Percentiles rank a stretch among this genome's conserved stretches.
These are phyloP conservation scores for Crithidia sp. DNA, from an alignment of 208 protist genomes.

Conservation along the genomic window DNA sequence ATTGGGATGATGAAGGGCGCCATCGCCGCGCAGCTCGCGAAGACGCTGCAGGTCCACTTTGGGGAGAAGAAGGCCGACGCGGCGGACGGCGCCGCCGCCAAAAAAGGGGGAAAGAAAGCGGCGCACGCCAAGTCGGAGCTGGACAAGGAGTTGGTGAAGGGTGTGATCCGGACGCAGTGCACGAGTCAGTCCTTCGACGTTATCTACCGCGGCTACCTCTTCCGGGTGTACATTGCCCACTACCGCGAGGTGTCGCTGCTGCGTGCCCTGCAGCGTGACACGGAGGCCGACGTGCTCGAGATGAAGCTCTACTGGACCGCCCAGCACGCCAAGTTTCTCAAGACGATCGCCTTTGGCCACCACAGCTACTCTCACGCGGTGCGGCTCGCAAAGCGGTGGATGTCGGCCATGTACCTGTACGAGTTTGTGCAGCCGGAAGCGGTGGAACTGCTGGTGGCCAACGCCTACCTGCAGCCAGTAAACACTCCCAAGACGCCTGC, in stretches of 20 bases:
- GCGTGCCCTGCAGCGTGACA: constrained; percentile 68
- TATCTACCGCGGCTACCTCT: constrained; percentile 81
- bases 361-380: constrained; percentile 75
- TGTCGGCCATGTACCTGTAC: constrained; percentile 76
- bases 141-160: constrained; percentile 4
- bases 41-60: constrained; percentile 64
- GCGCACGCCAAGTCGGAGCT: not conserved
- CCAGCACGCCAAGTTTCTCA: constrained; percentile 85
- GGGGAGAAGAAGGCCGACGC: constrained; percentile 1
- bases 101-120: constrained; percentile 17
- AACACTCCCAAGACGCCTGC: constrained; percentile 64
- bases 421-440: constrained; percentile 86
- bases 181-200: constrained; percentile 81
- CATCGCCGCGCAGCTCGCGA: constrained; percentile 85
- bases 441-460: constrained; percentile 81
- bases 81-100: constrained; percentile 11
- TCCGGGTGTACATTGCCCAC: constrained; percentile 87
- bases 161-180: constrained; percentile 55
- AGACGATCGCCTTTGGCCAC: constrained; percentile 76
- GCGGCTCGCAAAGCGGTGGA: constrained; percentile 81
- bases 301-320: constrained; percentile 86
- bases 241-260: constrained; percentile 89
- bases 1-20: constrained; percentile 88
- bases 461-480: constrained; percentile 65
- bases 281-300: constrained; percentile 77